Evolutionary conservation across 2,329 filamentous ascomycete species (phyloP), one percentile per base, ranked within the genome.

Genomic region (Akanthomyces muscarius): DNA sequence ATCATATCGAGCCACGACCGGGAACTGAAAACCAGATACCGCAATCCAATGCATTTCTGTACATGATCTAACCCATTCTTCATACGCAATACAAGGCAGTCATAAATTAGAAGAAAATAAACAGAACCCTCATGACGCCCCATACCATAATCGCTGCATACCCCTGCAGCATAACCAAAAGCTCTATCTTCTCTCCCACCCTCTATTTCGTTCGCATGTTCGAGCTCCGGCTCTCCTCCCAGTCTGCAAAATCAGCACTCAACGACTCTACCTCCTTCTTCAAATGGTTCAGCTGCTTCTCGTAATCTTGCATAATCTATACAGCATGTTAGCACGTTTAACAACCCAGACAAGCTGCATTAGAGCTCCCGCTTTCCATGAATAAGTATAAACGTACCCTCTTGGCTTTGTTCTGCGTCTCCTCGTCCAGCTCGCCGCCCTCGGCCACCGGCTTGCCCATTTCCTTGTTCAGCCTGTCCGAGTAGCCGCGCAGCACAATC

Each of bases 261-360:
- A 87, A 79, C 57, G 84, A 81, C 71, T 89, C 87, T 16, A 88
- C 79, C 72, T 92, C 88, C 72, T 87, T 88, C 75, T 87, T 89
- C 66, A 96, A 79, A 72, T 93, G 89, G 71, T 84, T 81, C 41
- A 95, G 80, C 77, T 94, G 90, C 73, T 88, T 90, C 73, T 93
- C 89, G 73, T 93, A 94, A 71, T 92, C 89, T 70, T 90, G 88
- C 69, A 94, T 76, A 53, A 94, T 88, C 89, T 92, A 66, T 30
- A 6, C 33, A 52, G 23, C 10, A n/a, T 21, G 66, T 72, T 59
- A 69, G 66, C 64, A 64, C 36, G 8, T 33, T 28, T 28, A 51
- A 33, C 14, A 23, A 23, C 21, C 14, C 47, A 51, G 23, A 30
- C 8, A 5, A 8, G 30, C 30, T 5, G 25, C 47, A 21, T 21